Evolutionary conservation across 1,284 basidiomycete species (phyloP), one percentile per base, ranked within the genome.

Genomic region (Rhodotorula sp.): DNA sequence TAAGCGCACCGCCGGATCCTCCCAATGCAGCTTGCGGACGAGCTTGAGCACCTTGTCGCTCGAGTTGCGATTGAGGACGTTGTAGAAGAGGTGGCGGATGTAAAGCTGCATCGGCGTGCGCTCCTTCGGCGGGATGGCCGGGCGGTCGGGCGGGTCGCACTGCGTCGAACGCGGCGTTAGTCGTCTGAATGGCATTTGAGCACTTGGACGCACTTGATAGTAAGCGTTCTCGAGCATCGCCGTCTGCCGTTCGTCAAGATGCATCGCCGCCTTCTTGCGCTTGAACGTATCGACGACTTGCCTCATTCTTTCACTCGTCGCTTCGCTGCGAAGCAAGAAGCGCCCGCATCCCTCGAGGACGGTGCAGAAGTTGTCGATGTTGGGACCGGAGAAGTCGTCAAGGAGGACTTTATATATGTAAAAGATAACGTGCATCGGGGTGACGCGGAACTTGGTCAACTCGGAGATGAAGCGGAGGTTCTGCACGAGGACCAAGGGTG

Each of bases 141-240:
- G 87, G 64, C 96, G 88, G 77, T 98, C 94, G 0, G 96, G 96
- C 4, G 96, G 96, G 78, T 99, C 97, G 81, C 94, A 97, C 89
- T 98, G 36, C 36, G 11, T 15, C 13, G 7, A 9, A 6, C 13
- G 32, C 24, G 27, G n/a, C 55, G 32, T 56, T 17, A 56, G n/a
- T n/a, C n/a, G 8, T n/a, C 24, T 17, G n/a, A 29, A 39, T 10
- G 13, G 39, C 39, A 13, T 39, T 44, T 13, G 39, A 17, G 11
- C 39, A n/a, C n/a, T n/a, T 5, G 19, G n/a, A 13, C 55, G 36
- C 55, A 56, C 55, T 36, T 56, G 93, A 79, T 98, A 99, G 81
- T 98, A 99, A 0, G 96, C 96, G 79, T 99, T 99, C 81, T 99
- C 96, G 44, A 99, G 86, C 75, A 98, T 82, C 36, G 98, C 84